Evolutionary conservation across 1,284 basidiomycete genomes (phyloP).

Genomic region (Moniliophthora roreri): DNA sequence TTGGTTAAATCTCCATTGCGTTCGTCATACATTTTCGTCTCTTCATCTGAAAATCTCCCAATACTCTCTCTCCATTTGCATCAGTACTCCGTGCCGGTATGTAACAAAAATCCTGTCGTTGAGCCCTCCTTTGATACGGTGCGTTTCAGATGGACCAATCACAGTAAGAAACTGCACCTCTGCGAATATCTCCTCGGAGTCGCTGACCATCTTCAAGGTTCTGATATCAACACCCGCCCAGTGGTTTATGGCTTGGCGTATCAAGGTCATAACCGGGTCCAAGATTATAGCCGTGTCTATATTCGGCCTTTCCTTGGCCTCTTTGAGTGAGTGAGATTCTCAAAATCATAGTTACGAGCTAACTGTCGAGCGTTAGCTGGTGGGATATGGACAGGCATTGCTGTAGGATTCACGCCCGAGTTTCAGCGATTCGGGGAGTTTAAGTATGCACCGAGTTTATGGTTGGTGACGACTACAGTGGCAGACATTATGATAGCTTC

Average conservation of each 20-base stretch:
- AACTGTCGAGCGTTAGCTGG: not conserved
- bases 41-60: not conserved
- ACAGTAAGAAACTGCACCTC: constrained; percentile 16
- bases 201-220: constrained; percentile 12
- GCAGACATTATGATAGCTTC: constrained; percentile 11
- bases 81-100: constrained; percentile 20
- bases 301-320: not conserved
- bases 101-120: not conserved
- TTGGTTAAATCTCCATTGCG: constrained; percentile 9
- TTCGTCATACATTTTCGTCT: not conserved
- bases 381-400: constrained; percentile 7
- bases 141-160: constrained; percentile 22
- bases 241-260: constrained; percentile 24
- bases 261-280: constrained; percentile 14
- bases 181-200: not conserved
- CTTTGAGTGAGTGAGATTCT: constrained; percentile 6
- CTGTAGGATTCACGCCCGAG: constrained; percentile 1
- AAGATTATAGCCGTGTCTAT: not conserved
- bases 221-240: constrained; percentile 25
- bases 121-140: not conserved
- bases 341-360: not conserved
- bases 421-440: constrained; percentile 2
- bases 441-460: constrained; percentile 3
- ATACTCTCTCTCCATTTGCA: not conserved
- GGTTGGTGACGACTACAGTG: constrained; percentile 12